phyloP scores from a whole-genome alignment of 2,329 filamentous ascomycete genomes.

The Monosporascus sp. region DNA sequence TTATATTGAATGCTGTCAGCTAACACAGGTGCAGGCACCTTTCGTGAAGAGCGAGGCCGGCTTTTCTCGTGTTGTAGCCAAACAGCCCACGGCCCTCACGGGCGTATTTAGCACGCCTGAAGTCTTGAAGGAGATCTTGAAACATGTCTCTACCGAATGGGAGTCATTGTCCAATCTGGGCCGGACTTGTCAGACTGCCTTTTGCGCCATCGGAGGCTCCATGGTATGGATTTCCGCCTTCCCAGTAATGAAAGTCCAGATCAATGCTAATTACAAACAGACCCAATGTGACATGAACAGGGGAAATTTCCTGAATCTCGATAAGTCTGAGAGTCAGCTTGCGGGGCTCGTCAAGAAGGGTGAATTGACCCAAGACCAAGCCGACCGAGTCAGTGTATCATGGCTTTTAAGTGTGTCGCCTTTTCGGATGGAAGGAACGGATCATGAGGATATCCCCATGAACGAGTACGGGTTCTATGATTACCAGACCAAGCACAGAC shows the following conservation, averaged over 20 bases:
- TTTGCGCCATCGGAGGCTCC: constrained; percentile 4
- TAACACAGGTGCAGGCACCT: neutral
- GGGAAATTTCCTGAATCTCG: neutral
- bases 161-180: constrained; percentile 17
- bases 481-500: neutral
- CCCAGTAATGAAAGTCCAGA: neutral
- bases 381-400: neutral
- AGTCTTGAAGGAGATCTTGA: constrained; percentile 9
- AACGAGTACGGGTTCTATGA: neutral
- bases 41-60: neutral
- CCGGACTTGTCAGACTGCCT: constrained; percentile 13
- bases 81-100: constrained; percentile 8
- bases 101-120: constrained; percentile 11
- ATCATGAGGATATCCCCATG: neutral
- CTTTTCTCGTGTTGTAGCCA: constrained; percentile 1
- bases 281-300: neutral
- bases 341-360: neutral
- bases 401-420: neutral
- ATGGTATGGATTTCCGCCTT: constrained; percentile 11
- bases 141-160: constrained; percentile 5
- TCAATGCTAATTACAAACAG: neutral
- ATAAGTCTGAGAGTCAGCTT: neutral
- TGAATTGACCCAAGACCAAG: neutral
- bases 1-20: neutral
- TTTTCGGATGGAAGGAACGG: neutral